Percentiles rank a stretch among this genome's conserved stretches.
Evolutionary conservation across 495 filamentous ascomycete genomes (phyloP).

Genomic region (Penicillium verhagenii): DNA sequence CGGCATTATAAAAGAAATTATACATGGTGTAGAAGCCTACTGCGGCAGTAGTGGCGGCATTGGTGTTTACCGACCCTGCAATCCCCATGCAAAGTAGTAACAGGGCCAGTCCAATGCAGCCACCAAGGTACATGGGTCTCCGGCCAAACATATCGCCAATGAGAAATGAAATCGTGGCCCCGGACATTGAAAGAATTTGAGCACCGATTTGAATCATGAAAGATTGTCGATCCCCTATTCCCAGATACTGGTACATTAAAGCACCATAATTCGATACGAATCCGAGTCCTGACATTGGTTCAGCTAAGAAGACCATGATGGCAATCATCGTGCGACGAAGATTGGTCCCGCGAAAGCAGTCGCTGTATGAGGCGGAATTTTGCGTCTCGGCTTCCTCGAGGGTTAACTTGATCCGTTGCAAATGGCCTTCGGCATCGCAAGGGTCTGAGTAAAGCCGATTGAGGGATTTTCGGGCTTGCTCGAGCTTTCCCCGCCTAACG

Average conservation of each 20-base stretch:
- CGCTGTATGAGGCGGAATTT: neutral
- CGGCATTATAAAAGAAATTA: slow-evolving; percentile 5
- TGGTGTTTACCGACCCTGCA: neutral
- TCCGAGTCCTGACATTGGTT: slow-evolving; percentile 2
- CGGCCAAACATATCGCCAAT: slow-evolving; percentile 1
- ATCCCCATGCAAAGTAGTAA: slow-evolving; percentile 7
- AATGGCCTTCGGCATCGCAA: slow-evolving; percentile 1
- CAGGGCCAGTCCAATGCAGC: neutral
- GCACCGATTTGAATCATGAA: slow-evolving; percentile 5
- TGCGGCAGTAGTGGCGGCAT: neutral
- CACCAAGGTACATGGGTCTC: slow-evolving; percentile 1
- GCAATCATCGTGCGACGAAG: slow-evolving; percentile 2
- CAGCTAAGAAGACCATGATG: neutral
- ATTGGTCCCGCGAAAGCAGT: slow-evolving; percentile 8
- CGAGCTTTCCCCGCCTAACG: neutral
- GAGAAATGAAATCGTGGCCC: neutral
- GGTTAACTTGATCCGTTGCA: slow-evolving; percentile 2
- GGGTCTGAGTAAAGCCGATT: neutral
- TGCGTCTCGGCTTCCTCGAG: slow-evolving; percentile 3
- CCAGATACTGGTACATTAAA: slow-evolving; percentile 6
- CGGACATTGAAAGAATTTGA: slow-evolving; percentile 6
- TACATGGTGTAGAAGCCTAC: slow-evolving; percentile 11
- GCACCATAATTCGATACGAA: slow-evolving; percentile 6
- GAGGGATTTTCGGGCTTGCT: neutral
- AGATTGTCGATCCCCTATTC: slow-evolving; percentile 1